Evolutionary conservation across 495 filamentous ascomycete genomes (phyloP).

Genomic region (Apodospora peruviana): DNA sequence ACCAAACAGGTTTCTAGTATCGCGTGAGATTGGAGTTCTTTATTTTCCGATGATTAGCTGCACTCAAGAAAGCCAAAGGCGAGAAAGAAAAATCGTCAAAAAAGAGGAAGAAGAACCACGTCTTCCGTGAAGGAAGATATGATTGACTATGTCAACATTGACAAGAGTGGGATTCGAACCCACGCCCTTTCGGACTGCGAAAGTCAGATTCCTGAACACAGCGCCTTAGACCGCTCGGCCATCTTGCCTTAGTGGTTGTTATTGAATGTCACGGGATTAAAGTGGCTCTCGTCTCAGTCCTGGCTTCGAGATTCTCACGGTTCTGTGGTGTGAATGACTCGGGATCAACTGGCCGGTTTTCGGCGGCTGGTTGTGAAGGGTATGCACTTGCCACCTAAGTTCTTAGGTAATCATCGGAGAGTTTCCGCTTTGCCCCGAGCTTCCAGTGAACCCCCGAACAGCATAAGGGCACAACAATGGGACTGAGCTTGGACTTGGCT

Average conservation of each 20-base stretch:
- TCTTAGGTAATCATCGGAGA: no score
- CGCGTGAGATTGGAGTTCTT: not conserved
- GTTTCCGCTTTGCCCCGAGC: no score
- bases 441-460: no score
- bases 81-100: not conserved
- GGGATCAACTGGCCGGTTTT: no score
- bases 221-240: constrained; percentile 2
- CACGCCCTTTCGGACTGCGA: constrained; percentile 29
- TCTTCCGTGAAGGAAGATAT: not conserved
- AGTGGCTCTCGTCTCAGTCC: not conserved
- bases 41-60: not conserved
- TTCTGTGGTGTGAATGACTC: not conserved
- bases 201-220: not conserved
- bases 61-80: not conserved
- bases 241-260: not conserved
- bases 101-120: not conserved
- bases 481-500: no score
- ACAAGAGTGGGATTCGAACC: constrained; percentile 36
- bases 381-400: no score
- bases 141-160: constrained; percentile 2
- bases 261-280: not conserved
- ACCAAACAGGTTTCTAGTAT: no score
- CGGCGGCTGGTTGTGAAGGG: no score
- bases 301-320: not conserved
- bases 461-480: no score